Conservation (phyloP, 1,284 basidiomycete species). For the Fomitopsis schrenkii region DNA sequence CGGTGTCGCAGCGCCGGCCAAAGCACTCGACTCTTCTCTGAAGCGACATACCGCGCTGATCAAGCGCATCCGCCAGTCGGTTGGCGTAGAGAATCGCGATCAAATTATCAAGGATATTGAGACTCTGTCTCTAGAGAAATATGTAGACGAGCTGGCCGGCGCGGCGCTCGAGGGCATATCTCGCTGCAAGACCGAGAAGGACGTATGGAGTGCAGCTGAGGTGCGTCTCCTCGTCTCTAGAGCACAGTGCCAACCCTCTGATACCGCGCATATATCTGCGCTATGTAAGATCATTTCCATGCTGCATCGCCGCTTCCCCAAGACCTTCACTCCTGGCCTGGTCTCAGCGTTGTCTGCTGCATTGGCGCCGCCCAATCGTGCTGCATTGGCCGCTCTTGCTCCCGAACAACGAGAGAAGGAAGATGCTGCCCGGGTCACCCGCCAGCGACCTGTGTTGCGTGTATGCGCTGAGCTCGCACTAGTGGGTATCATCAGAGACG, state of each 20-base stretch:
- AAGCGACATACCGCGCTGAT: conserved; percentile 93
- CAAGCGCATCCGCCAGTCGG: conserved; percentile 81
- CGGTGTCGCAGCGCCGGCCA: conserved; percentile 47
- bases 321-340: conserved; percentile 73
- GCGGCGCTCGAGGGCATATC: conserved; percentile 84
- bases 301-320: conserved; percentile 85
- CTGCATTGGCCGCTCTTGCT: conserved; percentile 54
- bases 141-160: conserved; percentile 91
- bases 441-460: conserved; percentile 83
- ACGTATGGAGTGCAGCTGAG: conserved; percentile 90
- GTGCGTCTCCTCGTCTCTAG: conserved; percentile 38
- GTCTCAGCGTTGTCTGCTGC: conserved; percentile 61
- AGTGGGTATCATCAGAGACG: conserved; percentile 76
- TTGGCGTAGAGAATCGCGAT: conserved; percentile 77
- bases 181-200: conserved; percentile 85
- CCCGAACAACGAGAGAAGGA: conserved; percentile 92
- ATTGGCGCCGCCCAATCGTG: conserved; percentile 61
- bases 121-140: conserved; percentile 88
- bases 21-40: conserved; percentile 81
- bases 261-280: conserved; percentile 10
- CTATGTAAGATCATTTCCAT: conserved; percentile 65
- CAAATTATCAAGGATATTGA: conserved; percentile 91
- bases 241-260: conserved; percentile 1
- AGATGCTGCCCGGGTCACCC: conserved; percentile 73
- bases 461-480: conserved; percentile 89